Conservation (phyloP, 108 stramenopile species). For the Epipyxis sp. region DNA sequence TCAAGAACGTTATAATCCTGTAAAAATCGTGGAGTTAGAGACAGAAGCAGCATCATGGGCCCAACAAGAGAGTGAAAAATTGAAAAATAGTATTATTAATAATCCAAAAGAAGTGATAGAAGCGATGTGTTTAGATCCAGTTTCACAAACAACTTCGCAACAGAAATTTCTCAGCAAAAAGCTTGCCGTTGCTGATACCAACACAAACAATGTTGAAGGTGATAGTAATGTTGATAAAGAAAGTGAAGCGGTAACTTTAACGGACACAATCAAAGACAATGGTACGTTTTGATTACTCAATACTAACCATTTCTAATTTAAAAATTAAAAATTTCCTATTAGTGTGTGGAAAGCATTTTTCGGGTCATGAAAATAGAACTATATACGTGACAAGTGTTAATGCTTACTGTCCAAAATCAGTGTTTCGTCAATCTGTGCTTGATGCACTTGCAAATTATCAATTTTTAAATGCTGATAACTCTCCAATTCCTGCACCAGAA, state of each 20-base stretch:
- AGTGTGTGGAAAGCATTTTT: conserved; percentile 7
- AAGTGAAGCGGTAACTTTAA: background rate
- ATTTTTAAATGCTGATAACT: background rate
- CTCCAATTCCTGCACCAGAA: background rate
- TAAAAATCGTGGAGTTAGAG: background rate
- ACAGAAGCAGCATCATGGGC: background rate
- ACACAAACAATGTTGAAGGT: background rate
- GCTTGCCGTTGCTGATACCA: background rate
- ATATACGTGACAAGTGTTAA: conserved; percentile 4
- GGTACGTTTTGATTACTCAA: too few relatives aligned
- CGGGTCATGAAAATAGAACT: conserved; percentile 7
- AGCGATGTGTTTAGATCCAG: background rate
- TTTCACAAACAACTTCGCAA: background rate
- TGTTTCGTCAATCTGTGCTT: background rate
- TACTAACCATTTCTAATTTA: too few relatives aligned
- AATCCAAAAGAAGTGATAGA: background rate
- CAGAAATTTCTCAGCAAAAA: background rate
- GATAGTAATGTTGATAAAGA: background rate
- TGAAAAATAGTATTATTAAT: background rate
- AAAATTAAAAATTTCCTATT: too few relatives aligned
- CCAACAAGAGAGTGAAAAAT: background rate
- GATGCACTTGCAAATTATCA: background rate
- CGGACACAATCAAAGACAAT: too few relatives aligned
- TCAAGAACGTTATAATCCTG: conserved; percentile 25
- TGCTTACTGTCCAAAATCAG: background rate